Conservation (phyloP, 192 early-diverging fungal species). For the Coemansia sp. region DNA sequence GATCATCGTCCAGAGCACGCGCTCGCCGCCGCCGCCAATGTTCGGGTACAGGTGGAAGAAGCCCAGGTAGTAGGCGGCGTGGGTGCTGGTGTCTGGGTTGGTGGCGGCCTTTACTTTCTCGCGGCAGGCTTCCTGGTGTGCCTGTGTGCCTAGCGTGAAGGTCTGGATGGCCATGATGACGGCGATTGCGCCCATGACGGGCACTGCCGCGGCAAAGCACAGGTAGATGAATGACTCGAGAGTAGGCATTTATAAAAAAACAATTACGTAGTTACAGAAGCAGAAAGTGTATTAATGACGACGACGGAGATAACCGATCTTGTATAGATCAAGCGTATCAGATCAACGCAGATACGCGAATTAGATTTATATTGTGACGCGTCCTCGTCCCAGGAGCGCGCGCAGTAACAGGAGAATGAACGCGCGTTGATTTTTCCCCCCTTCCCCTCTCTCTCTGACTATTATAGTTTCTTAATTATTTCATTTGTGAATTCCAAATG, state of each 20-base stretch:
- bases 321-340: not conserved
- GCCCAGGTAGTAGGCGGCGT: conserved; percentile 57
- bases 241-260: conserved; percentile 10
- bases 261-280: not conserved
- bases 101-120: conserved; percentile 9
- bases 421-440: not conserved
- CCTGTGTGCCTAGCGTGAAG: conserved; percentile 28
- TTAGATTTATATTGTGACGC: not conserved
- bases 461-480: not conserved
- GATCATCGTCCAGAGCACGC: conserved; percentile 93
- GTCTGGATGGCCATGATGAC: conserved; percentile 20
- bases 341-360: not conserved
- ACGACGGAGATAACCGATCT: not conserved
- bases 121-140: conserved; percentile 16
- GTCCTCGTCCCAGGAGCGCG: not conserved
- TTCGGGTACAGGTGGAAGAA: conserved; percentile 97
- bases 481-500: conserved; percentile 8
- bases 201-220: conserved; percentile 20
- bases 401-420: conserved; percentile 11
- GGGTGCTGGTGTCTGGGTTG: conserved; percentile 25
- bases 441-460: not conserved
- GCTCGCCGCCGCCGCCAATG: conserved; percentile 93
- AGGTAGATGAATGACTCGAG: conserved; percentile 25
- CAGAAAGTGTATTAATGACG: not conserved
- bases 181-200: conserved; percentile 11